Evolutionary conservation across 192 early-diverging fungal genomes (phyloP).

Genomic region (Fimicolochytrium jonesii): DNA sequence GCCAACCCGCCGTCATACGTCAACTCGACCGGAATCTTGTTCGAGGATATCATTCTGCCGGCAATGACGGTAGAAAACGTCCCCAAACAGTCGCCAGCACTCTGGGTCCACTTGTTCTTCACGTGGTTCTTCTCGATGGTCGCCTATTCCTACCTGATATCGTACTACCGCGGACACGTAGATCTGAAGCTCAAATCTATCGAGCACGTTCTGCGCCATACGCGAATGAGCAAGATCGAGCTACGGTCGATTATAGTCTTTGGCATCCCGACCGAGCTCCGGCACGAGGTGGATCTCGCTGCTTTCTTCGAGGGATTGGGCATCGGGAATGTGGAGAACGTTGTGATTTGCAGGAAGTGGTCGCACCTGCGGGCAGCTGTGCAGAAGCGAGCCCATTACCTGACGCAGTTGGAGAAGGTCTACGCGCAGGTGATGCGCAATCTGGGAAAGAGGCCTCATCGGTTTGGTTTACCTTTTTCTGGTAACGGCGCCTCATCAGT

Average conservation of each 20-base stretch:
- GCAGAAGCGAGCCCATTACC: constrained; percentile 35
- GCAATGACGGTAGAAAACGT: constrained; percentile 48
- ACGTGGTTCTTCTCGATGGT: constrained; percentile 51
- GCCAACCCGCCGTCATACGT: constrained; percentile 31
- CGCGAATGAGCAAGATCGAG: constrained; percentile 48
- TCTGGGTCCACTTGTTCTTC: constrained; percentile 45
- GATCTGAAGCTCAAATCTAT: constrained; percentile 41
- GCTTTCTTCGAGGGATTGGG: constrained; percentile 45
- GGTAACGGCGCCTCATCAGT: neutral
- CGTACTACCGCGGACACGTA: constrained; percentile 45
- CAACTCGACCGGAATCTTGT: constrained; percentile 27
- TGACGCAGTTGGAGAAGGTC: constrained; percentile 40
- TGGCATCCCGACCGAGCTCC: constrained; percentile 47
- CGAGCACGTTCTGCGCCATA: constrained; percentile 39
- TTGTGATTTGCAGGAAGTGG: constrained; percentile 54
- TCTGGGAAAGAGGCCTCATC: neutral
- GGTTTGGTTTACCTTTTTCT: neutral
- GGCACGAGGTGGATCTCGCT: constrained; percentile 49
- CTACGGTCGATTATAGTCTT: constrained; percentile 47
- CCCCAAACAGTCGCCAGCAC: constrained; percentile 29
- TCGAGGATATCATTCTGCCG: constrained; percentile 17
- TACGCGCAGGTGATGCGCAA: constrained; percentile 27
- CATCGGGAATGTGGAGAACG: constrained; percentile 51
- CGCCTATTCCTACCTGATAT: constrained; percentile 41
- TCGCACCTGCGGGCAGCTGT: constrained; percentile 43